Percentiles rank a stretch among this genome's conserved stretches.
These are phyloP conservation scores for Cadophora sp. DNA, from an alignment of 2,329 filamentous ascomycete species.

Conservation along the genomic window DNA sequence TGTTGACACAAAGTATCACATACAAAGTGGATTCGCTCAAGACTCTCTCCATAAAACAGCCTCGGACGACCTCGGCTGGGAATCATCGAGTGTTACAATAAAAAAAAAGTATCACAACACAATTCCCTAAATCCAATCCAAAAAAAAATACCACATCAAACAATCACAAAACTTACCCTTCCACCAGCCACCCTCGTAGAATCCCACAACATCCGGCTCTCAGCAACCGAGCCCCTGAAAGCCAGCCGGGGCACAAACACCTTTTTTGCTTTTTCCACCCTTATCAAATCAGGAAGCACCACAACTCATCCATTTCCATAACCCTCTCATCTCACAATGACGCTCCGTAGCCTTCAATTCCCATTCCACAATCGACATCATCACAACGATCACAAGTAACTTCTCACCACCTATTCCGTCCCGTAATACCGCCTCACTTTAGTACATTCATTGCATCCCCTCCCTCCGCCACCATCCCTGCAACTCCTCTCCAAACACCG, in stretches of 20 bases:
- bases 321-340: too few relatives aligned
- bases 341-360: too few relatives aligned
- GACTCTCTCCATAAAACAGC: background rate
- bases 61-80: background rate
- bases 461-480: conserved; percentile 16
- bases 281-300: background rate
- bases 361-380: background rate
- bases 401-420: too few relatives aligned
- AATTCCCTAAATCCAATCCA: background rate
- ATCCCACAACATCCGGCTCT: background rate
- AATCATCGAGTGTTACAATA: background rate
- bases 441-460: background rate
- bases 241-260: background rate
- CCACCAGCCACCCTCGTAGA: background rate
- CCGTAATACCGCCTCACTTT: conserved; percentile 1
- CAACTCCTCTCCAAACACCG: conserved; percentile 22
- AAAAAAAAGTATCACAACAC: background rate
- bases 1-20: too few relatives aligned
- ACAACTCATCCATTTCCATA: too few relatives aligned
- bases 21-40: too few relatives aligned
- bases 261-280: background rate
- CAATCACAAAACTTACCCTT: background rate
- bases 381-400: conserved; percentile 7
- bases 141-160: background rate
- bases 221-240: conserved; percentile 10